Percentiles rank a stretch among this genome's conserved stretches.
These are phyloP conservation scores for Logfia minima DNA, from an alignment of 129 eudicot species.

Conservation along the genomic window DNA sequence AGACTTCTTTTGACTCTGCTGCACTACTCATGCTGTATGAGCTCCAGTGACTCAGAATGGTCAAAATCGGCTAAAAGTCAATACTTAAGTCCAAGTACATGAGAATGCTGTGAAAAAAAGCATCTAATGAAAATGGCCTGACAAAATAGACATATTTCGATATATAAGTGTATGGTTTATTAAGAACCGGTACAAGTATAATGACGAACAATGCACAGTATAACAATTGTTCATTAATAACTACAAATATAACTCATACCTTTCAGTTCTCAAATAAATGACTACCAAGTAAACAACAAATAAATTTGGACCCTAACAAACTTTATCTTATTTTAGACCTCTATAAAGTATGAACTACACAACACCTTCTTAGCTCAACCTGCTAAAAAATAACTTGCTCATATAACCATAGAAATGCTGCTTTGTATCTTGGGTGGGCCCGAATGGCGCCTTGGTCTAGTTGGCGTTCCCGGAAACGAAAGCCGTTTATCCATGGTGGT, in stretches of 20 bases:
- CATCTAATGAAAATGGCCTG: not conserved
- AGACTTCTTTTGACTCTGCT: conserved; percentile 78
- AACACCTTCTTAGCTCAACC: conserved; percentile 12
- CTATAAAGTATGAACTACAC: conserved; percentile 19
- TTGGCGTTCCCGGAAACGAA: conserved; percentile 30
- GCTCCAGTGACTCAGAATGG: conserved; percentile 49
- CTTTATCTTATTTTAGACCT: conserved; percentile 25
- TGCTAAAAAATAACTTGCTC: conserved; percentile 13
- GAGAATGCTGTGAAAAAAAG: not conserved
- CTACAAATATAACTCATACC: conserved; percentile 29
- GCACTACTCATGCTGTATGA: conserved; percentile 64
- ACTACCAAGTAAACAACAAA: conserved; percentile 28
- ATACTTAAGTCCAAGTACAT: not conserved
- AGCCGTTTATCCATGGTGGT: conserved; percentile 37
- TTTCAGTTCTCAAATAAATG: conserved; percentile 23
- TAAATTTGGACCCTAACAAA: conserved; percentile 22
- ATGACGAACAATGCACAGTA: not conserved
- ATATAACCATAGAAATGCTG: conserved; percentile 28
- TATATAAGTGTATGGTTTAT: not conserved
- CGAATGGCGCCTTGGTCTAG: conserved; percentile 45
- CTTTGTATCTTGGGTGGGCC: conserved; percentile 43
- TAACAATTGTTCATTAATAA: conserved; percentile 8
- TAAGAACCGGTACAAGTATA: not conserved
- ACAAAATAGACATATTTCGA: not conserved
- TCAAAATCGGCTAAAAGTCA: conserved; percentile 37